Base-by-base conservation (phyloP, 805 yeast species). In the Peterozyma xylosa region DNA sequence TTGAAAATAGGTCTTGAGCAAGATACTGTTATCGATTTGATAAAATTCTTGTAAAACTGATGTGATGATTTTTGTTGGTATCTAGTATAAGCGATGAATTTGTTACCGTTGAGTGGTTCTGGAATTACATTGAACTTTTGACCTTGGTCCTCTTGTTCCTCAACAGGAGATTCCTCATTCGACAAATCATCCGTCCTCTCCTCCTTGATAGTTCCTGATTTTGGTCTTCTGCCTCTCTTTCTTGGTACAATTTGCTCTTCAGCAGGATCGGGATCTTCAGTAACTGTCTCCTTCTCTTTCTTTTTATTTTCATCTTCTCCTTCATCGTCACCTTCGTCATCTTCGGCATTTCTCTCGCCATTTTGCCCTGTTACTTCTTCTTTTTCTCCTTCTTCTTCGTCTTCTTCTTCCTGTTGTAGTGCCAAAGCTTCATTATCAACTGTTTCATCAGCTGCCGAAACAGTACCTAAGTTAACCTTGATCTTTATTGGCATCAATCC, bases 341-440 rank as follows among this genome's bases (percentile, higher is more conserved):
- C 45, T 48, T 56, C 48, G 51, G 57, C 49, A 44, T 45, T 32
- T 55, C 49, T 53, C 45, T 52, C 53, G 43, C 56, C 42, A 50
- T 54, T 43, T 48, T 59, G 57, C 50, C 50, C 37, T 50, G 53
- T 46, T 51, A 54, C 30, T 14, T 39, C 37, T 42, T 53, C 52
- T 44, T 54, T 50, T 9, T 53, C 48, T 13, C 52, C 43, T 17
- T 45, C 47, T 11, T 21, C 38, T 13, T 47, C 52, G 13, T 46
- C 47, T 6, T 48, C 47, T 43, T 56, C 54, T 42, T 5, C 17
- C 16, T 6, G 29, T 21, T 37, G 33, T 11, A 18, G 15, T 11
- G 21, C 11, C 3, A 45, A 37, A 16, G 27, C 7, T 21, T 21
- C 27, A 21, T 21, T 21, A 5, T 21, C 27, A 21, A 7, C 27